phyloP scores from a whole-genome alignment of 495 filamentous ascomycete genomes.

The Hamigera avellanea region DNA sequence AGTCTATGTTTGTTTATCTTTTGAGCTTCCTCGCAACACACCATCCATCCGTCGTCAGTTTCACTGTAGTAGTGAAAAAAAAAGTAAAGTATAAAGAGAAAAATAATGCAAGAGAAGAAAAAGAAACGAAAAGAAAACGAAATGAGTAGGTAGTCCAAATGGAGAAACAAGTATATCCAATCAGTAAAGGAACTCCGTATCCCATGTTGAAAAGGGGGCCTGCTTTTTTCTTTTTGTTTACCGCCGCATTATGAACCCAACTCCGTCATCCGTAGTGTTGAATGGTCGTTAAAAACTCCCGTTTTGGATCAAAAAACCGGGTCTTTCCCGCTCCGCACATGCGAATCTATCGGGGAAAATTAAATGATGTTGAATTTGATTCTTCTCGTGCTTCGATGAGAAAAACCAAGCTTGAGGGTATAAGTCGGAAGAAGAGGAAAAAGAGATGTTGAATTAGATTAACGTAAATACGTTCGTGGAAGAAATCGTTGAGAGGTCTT shows the following conservation, averaged over 20 bases:
- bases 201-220: slow-evolving; percentile 21
- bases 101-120: slow-evolving; percentile 3
- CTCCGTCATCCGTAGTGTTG: slow-evolving; percentile 18
- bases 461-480: slow-evolving; percentile 14
- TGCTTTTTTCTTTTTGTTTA: slow-evolving; percentile 7
- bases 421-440: slow-evolving; percentile 10
- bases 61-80: too few relatives aligned
- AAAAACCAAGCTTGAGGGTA: slow-evolving; percentile 11
- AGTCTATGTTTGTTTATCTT: too few relatives aligned
- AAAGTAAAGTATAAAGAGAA: not conserved
- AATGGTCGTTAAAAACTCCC: too few relatives aligned
- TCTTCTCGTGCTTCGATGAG: slow-evolving; percentile 2
- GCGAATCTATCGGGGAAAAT: not conserved
- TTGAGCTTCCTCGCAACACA: not conserved
- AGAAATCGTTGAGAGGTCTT: slow-evolving; percentile 42
- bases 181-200: slow-evolving; percentile 10
- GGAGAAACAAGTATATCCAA: not conserved
- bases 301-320: too few relatives aligned
- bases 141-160: too few relatives aligned
- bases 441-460: slow-evolving; percentile 32
- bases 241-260: slow-evolving; percentile 13
- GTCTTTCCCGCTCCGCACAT: too few relatives aligned
- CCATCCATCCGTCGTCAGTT: too few relatives aligned
- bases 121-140: slow-evolving; percentile 6
- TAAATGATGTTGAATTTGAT: slow-evolving; percentile 2